phyloP scores from a whole-genome alignment of 139 green algal genomes.

The Chlorella vulgaris region DNA sequence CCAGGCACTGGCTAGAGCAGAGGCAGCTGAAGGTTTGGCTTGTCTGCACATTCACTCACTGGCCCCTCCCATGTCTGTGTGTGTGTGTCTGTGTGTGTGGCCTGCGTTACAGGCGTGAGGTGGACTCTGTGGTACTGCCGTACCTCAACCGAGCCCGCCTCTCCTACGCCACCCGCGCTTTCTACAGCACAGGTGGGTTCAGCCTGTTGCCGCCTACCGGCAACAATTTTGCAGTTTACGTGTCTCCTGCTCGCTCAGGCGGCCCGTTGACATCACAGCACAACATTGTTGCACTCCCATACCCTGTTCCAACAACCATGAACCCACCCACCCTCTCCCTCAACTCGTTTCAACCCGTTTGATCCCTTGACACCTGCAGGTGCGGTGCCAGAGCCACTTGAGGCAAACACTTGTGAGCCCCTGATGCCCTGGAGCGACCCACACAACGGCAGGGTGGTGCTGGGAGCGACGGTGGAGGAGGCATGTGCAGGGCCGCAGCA shows the following conservation, averaged over 20 bases:
- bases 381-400: conserved; percentile 56
- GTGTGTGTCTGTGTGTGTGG: not conserved
- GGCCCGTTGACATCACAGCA: too few relatives aligned
- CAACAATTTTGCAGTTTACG: too few relatives aligned
- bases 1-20: too few relatives aligned
- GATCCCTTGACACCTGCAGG: not conserved
- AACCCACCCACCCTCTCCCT: too few relatives aligned
- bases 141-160: conserved; percentile 87
- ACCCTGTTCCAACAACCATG: too few relatives aligned
- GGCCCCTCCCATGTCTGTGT: not conserved
- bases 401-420: conserved; percentile 77
- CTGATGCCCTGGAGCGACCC: conserved; percentile 74
- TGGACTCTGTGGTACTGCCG: conserved; percentile 79
- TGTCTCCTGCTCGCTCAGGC: too few relatives aligned
- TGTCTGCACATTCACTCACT: too few relatives aligned
- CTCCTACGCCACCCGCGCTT: conserved; percentile 36
- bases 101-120: conserved; percentile 54
- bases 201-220: too few relatives aligned
- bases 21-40: too few relatives aligned
- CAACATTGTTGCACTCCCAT: too few relatives aligned
- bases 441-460: conserved; percentile 50
- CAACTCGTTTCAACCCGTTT: not conserved
- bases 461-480: conserved; percentile 73
- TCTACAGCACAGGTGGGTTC: conserved; percentile 42
- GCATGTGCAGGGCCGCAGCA: conserved; percentile 63